Conservation (phyloP, 2,329 filamentous ascomycete species). For the Mycosphaerella arachidis region DNA sequence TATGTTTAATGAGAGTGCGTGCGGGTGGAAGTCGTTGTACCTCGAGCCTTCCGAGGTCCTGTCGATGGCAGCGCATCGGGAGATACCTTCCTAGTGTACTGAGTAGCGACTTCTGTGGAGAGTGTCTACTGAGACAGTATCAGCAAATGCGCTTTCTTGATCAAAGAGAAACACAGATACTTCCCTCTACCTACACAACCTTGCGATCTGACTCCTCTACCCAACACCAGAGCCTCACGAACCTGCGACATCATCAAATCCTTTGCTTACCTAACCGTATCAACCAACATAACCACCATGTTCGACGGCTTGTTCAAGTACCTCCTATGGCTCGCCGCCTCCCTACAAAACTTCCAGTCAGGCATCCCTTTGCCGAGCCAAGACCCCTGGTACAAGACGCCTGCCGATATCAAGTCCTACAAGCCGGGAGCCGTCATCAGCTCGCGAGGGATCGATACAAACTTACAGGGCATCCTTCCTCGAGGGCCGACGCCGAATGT, state of each 20-base stretch:
- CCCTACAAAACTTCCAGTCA: neutral
- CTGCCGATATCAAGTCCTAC: neutral
- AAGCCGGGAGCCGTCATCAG: neutral
- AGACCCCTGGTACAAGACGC: slow-evolving; percentile 4
- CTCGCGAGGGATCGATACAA: neutral
- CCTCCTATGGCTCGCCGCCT: neutral
- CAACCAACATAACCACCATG: neutral
- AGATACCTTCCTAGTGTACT: too few species aligned
- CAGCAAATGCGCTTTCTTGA: too few species aligned
- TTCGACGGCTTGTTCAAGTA: neutral
- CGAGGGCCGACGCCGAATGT: neutral
- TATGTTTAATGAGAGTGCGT: neutral
- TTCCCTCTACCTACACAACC: too few species aligned
- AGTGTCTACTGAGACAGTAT: too few species aligned
- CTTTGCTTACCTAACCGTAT: neutral
- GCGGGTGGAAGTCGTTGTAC: too few species aligned
- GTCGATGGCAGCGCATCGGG: neutral
- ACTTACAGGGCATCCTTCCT: slow-evolving; percentile 3
- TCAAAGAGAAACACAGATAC: too few species aligned
- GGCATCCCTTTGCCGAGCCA: neutral
- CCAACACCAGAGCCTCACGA: neutral
- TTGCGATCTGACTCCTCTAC: too few species aligned
- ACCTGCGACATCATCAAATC: neutral
- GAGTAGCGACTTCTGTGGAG: too few species aligned
- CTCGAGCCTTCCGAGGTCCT: neutral